A percentile compares a stretch with the other conserved stretches of the same genome.
These are phyloP conservation scores for Tuber magnatum DNA, from an alignment of 495 filamentous ascomycete species.

Conservation along the genomic window DNA sequence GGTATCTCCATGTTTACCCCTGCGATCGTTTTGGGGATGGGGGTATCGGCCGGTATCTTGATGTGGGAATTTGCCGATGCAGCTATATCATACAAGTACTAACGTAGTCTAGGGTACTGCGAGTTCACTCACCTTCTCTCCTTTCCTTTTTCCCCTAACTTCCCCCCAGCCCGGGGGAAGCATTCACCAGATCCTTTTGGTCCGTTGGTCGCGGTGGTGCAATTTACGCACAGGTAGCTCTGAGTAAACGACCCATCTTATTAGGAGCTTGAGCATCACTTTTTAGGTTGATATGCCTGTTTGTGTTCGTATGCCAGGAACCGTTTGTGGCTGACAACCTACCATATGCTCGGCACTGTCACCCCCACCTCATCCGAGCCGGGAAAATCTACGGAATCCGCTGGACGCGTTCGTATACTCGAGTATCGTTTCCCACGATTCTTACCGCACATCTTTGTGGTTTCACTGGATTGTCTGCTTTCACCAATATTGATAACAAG, in stretches of 20 bases:
- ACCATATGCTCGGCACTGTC: not conserved
- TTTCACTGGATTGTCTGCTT: not conserved
- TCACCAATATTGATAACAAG: not conserved
- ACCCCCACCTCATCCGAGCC: not conserved
- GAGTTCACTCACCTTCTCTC: not conserved
- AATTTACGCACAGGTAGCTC: not conserved
- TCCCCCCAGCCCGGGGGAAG: not conserved
- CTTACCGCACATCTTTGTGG: not conserved
- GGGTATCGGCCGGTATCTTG: not conserved
- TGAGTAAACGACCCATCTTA: not conserved
- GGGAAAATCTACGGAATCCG: not conserved
- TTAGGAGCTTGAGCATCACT: not conserved
- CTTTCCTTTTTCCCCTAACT: not conserved
- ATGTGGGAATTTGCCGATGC: not conserved
- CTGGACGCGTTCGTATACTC: not conserved
- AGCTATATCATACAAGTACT: not conserved
- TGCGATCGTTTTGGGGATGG: not conserved
- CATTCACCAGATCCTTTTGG: not conserved
- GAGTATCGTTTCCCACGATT: not conserved
- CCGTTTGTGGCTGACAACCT: not conserved
- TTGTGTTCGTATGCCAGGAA: not conserved
- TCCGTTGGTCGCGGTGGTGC: not conserved
- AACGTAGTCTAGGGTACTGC: not conserved
- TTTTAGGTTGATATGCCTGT: not conserved
- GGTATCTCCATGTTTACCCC: not conserved